Evolutionary conservation across 371 early-diverging fungal species (phyloP), one percentile per base, ranked within the genome.

Genomic region (Gilbertella persicaria): DNA sequence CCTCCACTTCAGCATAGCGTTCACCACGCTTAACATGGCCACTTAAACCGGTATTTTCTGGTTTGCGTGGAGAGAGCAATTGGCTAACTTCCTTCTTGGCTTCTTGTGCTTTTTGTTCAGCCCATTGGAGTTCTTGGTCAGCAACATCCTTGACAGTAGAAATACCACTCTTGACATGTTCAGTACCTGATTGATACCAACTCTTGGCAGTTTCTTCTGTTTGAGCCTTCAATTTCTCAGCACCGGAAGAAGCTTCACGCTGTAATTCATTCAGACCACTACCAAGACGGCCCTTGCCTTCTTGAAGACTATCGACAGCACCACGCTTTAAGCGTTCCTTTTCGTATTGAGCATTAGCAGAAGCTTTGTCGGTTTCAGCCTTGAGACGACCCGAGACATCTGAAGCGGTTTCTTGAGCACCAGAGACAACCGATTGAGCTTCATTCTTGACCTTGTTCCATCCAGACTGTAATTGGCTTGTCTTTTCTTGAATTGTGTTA

Each of bases 1-100:
- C 61, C 45, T 68, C 69, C 20, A 60, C 69, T 42, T 63, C 64
- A 37, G 69, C 69, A 50, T 53, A 68, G 13, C 52, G 50, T 46
- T 68, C 64, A 40, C 69, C 64, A 14, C 69, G 64, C 14, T 39
- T 24, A 16, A 66, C 52, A 23, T 51, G 48, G 4, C 45, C 64
- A 37, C n/a, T 23, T 8, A 35, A 40, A 9, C 45, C 45, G n/a
- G n/a, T n/a, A 3, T 19, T 17, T 1, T 50, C 26, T 1, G 51
- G 50, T 16, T 40, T 38, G 1, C 33, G 10, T 36, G 21, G 23
- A 25, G 40, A 40, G 5, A 60, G 39, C 14, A 58, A 39, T 28
- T 41, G 52, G 29, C 48, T 36, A 12, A 60, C 48, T 38, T 60
- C 56, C 4, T 43, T 53, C 20, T 62, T 69, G 24, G 52, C 63